These are phyloP conservation scores for Aspergillus asperescens DNA, from an alignment of 495 filamentous ascomycete genomes.

Conservation along the genomic window DNA sequence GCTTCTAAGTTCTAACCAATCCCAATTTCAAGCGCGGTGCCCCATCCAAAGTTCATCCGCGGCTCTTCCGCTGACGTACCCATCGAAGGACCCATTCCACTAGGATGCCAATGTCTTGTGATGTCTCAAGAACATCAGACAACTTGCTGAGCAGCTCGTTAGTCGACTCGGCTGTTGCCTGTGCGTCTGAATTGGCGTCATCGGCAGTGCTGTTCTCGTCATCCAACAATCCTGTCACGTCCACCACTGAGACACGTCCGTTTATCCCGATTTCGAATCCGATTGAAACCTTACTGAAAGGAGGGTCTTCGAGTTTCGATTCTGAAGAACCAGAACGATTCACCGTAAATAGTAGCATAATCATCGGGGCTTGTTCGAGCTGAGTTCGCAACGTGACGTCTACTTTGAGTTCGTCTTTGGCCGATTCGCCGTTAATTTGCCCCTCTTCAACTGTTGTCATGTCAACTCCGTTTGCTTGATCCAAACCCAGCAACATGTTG, in stretches of 20 bases:
- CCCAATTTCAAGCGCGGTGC: not conserved
- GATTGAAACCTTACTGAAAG: slow-evolving; percentile 28
- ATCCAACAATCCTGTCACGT: slow-evolving; percentile 30
- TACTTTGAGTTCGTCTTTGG: slow-evolving; percentile 32
- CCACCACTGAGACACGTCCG: slow-evolving; percentile 48
- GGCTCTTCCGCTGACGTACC: slow-evolving; percentile 26
- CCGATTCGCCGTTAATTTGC: not conserved
- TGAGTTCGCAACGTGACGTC: slow-evolving; percentile 44
- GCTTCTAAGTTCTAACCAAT: slow-evolving; percentile 9
- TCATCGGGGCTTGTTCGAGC: slow-evolving; percentile 38
- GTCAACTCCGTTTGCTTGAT: not conserved
- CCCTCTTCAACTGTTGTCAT: not conserved
- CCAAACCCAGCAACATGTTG: slow-evolving; percentile 23
- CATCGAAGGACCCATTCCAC: slow-evolving; percentile 44
- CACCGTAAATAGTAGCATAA: slow-evolving; percentile 40
- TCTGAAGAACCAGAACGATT: slow-evolving; percentile 9
- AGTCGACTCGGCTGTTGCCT: slow-evolving; percentile 20
- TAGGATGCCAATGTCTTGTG: slow-evolving; percentile 53
- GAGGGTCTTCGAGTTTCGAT: not conserved
- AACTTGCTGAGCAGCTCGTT: slow-evolving; percentile 37
- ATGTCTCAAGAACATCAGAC: slow-evolving; percentile 37
- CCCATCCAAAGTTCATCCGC: slow-evolving; percentile 9
- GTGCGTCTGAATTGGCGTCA: slow-evolving; percentile 21
- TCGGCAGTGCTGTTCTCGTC: slow-evolving; percentile 14
- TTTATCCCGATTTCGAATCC: slow-evolving; percentile 58